Base-by-base conservation (phyloP, 331 rosid species). In the Pyrus hybrid region DNA sequence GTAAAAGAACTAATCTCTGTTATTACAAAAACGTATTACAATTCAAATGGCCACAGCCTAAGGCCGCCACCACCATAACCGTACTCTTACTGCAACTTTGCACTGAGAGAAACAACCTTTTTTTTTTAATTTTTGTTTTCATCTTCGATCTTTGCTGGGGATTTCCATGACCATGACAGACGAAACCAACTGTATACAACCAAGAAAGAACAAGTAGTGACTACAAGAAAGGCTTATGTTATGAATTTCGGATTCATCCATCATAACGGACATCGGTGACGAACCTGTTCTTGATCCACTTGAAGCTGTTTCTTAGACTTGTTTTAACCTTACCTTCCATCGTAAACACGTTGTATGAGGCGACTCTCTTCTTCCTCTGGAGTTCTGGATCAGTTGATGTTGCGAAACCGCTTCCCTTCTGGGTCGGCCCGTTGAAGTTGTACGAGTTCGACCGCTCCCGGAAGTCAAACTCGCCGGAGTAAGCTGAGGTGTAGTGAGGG, bases 221-320 rank as follows among this genome's bases (percentile, higher is more conserved):
- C 43, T 35, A 0, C 28, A 26, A 26, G 28, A 37, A 37, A 37
- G 45, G 45, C 45, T 37, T 37, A 51, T 51, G 21, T 23, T 25
- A 12, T 11, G 30, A 37, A 30, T 21, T 56, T 71, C 6, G 4
- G 45, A 37, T 51, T 88, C 89, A 89, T 74, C 83, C 88, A 63
- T 96, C 96, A 21, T 86, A 85, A 64, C 94, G 85, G 43, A 76
- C 68, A 75, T 93, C 94, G 23, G 80, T 84, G 76, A 26, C 66
- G 33, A 94, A 77, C 90, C 91, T 94, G 83, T 83, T 87, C 85
- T 94, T 92, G 93, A 94, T 92, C 99, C 99, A 94, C 84, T 92
- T 92, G 89, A 94, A 84, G 89, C 97, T 87, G 84, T 83, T 94
- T 71, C 91, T 90, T 0, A 94, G 85, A 54, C 89, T 89, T 12